These are phyloP conservation scores for Byssothecium circinans DNA, from an alignment of 2,329 filamentous ascomycete genomes.

Conservation along the genomic window DNA sequence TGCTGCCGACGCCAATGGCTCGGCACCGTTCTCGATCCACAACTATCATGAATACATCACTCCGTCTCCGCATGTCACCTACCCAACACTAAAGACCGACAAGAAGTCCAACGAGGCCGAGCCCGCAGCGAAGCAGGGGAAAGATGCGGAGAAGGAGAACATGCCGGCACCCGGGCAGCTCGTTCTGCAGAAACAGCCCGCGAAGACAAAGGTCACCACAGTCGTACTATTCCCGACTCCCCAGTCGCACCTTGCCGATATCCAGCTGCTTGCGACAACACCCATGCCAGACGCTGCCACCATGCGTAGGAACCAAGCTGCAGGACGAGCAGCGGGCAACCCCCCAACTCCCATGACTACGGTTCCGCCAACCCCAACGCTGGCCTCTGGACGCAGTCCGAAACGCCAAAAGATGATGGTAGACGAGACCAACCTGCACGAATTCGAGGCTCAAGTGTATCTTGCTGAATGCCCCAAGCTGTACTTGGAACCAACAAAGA, in stretches of 20 bases:
- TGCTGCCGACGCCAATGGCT: slow-evolving; percentile 60
- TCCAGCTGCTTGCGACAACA: slow-evolving; percentile 74
- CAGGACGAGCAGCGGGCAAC: slow-evolving; percentile 53
- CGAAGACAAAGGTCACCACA: slow-evolving; percentile 64
- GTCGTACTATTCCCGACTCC: slow-evolving; percentile 83
- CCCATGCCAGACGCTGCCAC: slow-evolving; percentile 56
- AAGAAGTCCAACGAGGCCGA: slow-evolving; percentile 28
- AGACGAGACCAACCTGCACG: slow-evolving; percentile 70
- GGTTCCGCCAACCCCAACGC: slow-evolving; percentile 59
- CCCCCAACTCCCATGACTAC: slow-evolving; percentile 66
- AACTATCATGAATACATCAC: slow-evolving; percentile 90
- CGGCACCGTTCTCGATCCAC: slow-evolving; percentile 79
- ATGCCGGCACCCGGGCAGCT: slow-evolving; percentile 57
- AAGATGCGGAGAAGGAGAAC: slow-evolving; percentile 59
- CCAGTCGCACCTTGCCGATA: slow-evolving; percentile 72
- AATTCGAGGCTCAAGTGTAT: slow-evolving; percentile 75
- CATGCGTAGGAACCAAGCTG: slow-evolving; percentile 52
- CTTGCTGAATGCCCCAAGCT: slow-evolving; percentile 74
- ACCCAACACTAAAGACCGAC: slow-evolving; percentile 49
- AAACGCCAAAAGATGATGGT: slow-evolving; percentile 76
- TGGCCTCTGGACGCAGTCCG: slow-evolving; percentile 64
- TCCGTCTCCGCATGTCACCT: slow-evolving; percentile 81
- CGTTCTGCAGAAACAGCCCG: slow-evolving; percentile 49
- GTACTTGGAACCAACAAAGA: slow-evolving; percentile 74
- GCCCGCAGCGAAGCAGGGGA: slow-evolving; percentile 33